phyloP scores from a whole-genome alignment of 169 alveolate genomes.

The Cryptosporidium sp. region DNA sequence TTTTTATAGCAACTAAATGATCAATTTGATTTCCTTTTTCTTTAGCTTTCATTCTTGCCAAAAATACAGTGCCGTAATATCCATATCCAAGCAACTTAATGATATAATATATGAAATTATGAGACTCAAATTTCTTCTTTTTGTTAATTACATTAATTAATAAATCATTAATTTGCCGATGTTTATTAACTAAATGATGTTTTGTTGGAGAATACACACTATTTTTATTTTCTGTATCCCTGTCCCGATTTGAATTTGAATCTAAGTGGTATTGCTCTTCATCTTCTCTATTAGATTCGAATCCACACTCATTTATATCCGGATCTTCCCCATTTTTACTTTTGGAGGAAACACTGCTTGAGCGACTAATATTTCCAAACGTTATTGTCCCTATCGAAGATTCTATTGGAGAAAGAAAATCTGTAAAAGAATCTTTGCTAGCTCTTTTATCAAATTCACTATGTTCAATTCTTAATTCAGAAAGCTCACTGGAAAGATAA shows the following conservation, averaged over 20 bases:
- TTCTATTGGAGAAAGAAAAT: slow-evolving; percentile 26
- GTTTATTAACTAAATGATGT: neutral
- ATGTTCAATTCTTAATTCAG: neutral
- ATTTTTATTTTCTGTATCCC: neutral
- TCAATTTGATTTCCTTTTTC: neutral
- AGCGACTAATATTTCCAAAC: slow-evolving; percentile 2
- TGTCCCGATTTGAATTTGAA: neutral
- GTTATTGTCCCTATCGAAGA: slow-evolving; percentile 20
- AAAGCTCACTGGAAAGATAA: neutral
- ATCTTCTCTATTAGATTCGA: neutral
- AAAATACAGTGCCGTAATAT: slow-evolving; percentile 45
- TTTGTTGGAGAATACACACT: neutral
- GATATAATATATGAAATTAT: slow-evolving; percentile 4
- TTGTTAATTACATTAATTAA: neutral
- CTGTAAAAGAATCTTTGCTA: neutral
- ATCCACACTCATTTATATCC: neutral
- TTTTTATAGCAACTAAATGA: slow-evolving; percentile 50
- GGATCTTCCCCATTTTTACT: neutral
- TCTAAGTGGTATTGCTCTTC: neutral
- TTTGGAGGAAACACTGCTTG: neutral
- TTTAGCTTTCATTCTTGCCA: slow-evolving; percentile 7
- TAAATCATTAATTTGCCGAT: neutral
- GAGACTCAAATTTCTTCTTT: slow-evolving; percentile 15
- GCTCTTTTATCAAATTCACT: neutral
- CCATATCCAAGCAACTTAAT: slow-evolving; percentile 64